Evolutionary conservation across 345 rosid genomes (phyloP).

Genomic region (Arabidopsis suecica): DNA sequence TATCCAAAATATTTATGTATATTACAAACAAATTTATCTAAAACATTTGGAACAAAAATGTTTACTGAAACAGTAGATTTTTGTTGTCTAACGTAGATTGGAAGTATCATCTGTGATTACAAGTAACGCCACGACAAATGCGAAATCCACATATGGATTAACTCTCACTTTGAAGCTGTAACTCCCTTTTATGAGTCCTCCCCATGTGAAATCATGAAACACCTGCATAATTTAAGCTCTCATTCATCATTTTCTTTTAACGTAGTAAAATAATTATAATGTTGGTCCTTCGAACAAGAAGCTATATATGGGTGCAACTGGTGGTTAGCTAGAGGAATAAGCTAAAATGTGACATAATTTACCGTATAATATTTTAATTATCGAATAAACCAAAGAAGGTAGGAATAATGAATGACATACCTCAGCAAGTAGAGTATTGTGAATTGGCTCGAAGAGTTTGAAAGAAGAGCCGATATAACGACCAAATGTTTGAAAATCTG

Average conservation of each 20-base stretch:
- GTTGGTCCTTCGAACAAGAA: background rate
- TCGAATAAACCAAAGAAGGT: background rate
- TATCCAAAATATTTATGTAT: constrained; percentile 16
- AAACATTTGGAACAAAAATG: background rate
- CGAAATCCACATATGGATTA: constrained; percentile 57
- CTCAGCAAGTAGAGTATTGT: constrained; percentile 63
- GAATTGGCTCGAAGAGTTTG: constrained; percentile 54
- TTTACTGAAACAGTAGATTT: background rate
- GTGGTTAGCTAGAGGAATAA: background rate
- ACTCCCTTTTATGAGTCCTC: constrained; percentile 50
- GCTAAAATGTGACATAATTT: background rate
- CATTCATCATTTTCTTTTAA: constrained; percentile 18
- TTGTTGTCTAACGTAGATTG: constrained; percentile 21
- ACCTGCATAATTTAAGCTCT: constrained; percentile 44
- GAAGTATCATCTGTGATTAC: constrained; percentile 36
- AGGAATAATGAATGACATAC: constrained; percentile 35
- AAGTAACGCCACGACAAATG: constrained; percentile 51
- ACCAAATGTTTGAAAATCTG: constrained; percentile 57
- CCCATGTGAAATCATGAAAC: constrained; percentile 49
- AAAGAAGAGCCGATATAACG: constrained; percentile 58
- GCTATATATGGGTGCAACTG: background rate
- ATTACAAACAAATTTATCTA: background rate
- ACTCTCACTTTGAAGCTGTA: constrained; percentile 54
- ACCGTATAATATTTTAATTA: too few species aligned
- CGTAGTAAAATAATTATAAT: constrained; percentile 13